A percentile compares a stretch with the other conserved stretches of the same genome.
These are phyloP conservation scores for Austroboletus rostrupii DNA, from an alignment of 1,284 basidiomycete species.

Conservation along the genomic window DNA sequence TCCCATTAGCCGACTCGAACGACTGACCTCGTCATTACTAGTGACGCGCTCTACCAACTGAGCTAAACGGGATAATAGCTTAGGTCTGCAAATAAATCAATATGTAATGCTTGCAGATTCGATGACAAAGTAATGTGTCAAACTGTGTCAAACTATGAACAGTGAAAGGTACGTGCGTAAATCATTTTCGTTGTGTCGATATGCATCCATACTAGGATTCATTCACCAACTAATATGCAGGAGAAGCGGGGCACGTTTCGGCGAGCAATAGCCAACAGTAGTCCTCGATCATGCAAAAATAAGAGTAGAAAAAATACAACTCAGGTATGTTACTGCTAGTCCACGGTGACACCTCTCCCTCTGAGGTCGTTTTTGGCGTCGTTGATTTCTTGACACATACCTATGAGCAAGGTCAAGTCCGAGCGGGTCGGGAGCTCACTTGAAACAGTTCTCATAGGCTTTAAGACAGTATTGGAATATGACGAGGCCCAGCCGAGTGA, in stretches of 20 bases:
- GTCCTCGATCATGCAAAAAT: too few relatives aligned
- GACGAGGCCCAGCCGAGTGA: slow-evolving; percentile 67
- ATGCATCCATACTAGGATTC: too few relatives aligned
- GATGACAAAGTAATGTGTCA: too few relatives aligned
- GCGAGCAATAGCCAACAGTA: too few relatives aligned
- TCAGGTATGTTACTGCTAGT: slow-evolving; percentile 34
- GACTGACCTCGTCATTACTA: slow-evolving; percentile 55
- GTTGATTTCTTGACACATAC: slow-evolving; percentile 50
- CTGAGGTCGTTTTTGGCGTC: slow-evolving; percentile 70
- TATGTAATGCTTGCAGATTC: too few relatives aligned
- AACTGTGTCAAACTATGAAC: too few relatives aligned
- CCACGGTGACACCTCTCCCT: slow-evolving; percentile 62
- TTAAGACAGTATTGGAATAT: slow-evolving; percentile 74
- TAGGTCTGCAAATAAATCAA: too few relatives aligned
- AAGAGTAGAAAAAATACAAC: too few relatives aligned
- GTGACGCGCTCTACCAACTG: slow-evolving; percentile 61
- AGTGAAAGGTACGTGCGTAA: too few relatives aligned
- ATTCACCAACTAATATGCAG: too few relatives aligned
- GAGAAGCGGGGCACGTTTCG: too few relatives aligned
- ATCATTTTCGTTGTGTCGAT: too few relatives aligned
- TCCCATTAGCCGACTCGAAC: slow-evolving; percentile 51
- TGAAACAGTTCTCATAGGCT: slow-evolving; percentile 65
- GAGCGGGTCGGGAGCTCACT: slow-evolving; percentile 35
- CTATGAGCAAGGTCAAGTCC: background rate
- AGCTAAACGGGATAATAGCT: slow-evolving; percentile 41